Base-by-base conservation (phyloP, 2,329 filamentous ascomycete genomes). In the Neofusicoccum umdonicola region DNA sequence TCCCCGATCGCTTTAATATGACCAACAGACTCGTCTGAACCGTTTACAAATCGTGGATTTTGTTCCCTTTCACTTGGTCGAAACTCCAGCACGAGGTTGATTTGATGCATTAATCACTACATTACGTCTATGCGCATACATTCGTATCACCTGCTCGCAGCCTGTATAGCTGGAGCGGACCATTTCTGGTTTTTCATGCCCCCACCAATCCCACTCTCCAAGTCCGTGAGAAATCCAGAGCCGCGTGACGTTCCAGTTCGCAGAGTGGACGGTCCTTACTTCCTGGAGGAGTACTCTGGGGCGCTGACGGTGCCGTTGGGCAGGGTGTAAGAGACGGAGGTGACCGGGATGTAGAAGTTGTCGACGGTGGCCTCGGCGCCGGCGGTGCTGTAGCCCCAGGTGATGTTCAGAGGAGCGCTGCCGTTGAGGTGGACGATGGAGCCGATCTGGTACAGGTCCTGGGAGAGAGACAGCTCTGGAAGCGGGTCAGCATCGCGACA, bases 401-500 rank as follows among this genome's bases (percentile, higher is more conserved):
- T 13, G 31, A 47, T 37, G n/a, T 31, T 8, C 19, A 47, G 31
- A 3, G 56, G 42, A 35, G 56, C 56, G 56, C 27, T 60, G 31
- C 56, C 56, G 31, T 60, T 60, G 9, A 60, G 56, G 42, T 60
- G 22, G 56, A 22, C 56, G 12, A 45, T 45, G 31, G 56, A 8
- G 27, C 56, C 42, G 9, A 2, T 22, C 56, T 60, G 56, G 41
- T 60, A 60, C 27, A 60, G n/a, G 27, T 60, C 12, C 56, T 60
- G 56, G 11, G 56, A 60, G 9, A 60, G 22, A 31, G 41, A 47
- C 11, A 60, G 39, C 15, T 47, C 56, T 60, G 56, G 3, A 12
- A 3, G 22, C 37, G 11, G 5, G 39, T 58, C 6, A 58, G 41
- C 12, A 44, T 39, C 37, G 4, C n/a, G 11, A 17, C 17, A 8